These are phyloP conservation scores for Colletotrichum higginsianum DNA, from an alignment of 2,329 filamentous ascomycete species.

Conservation along the genomic window DNA sequence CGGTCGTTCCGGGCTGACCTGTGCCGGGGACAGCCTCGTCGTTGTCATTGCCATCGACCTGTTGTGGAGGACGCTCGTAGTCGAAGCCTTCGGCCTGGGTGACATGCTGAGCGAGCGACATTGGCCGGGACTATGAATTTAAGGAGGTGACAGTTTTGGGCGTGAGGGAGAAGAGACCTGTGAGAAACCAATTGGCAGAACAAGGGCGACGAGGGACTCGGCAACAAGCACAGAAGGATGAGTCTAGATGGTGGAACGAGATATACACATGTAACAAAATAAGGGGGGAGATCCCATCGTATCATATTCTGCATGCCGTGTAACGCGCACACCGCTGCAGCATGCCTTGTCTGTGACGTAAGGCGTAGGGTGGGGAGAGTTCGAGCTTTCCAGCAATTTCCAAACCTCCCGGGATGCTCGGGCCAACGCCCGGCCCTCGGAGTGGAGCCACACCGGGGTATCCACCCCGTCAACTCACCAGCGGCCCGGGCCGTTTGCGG, in stretches of 20 bases:
- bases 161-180: no score
- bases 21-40: constrained; percentile 47
- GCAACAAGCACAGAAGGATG: no score
- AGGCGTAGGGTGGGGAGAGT: constrained; percentile 21
- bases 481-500: not conserved
- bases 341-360: constrained; percentile 40
- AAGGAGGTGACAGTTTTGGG: no score
- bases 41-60: constrained; percentile 43
- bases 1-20: constrained; percentile 42
- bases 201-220: no score
- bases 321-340: constrained; percentile 14
- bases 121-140: constrained; percentile 39
- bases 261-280: not conserved
- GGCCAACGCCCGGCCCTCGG: constrained; percentile 15
- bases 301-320: not conserved
- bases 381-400: constrained; percentile 42
- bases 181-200: no score
- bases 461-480: not conserved
- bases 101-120: constrained; percentile 62
- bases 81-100: constrained; percentile 59
- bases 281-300: constrained; percentile 6
- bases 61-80: constrained; percentile 49
- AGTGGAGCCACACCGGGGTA: not conserved
- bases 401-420: constrained; percentile 26
- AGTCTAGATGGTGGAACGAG: not conserved